Evolutionary conservation across 2,329 filamentous ascomycete species (phyloP).

Genomic region (Graphiopsis chlorocephala): DNA sequence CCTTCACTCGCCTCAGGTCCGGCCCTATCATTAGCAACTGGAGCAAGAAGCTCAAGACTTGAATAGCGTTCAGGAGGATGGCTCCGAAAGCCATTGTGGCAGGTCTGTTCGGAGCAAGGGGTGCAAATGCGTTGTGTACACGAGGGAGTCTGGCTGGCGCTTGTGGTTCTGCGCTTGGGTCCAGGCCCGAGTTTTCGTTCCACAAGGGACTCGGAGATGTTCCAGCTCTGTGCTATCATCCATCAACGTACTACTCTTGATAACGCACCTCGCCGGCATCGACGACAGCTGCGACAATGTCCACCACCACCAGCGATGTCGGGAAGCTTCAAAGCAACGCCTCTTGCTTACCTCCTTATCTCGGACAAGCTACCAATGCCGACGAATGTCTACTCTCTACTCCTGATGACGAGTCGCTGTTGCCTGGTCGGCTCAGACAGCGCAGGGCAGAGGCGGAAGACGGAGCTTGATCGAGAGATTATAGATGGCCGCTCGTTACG

Average conservation of each 20-base stretch:
- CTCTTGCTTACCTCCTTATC: not conserved
- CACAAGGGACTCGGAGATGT: not conserved
- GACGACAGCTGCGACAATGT: not conserved
- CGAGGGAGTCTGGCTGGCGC: not conserved
- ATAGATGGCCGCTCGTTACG: not conserved
- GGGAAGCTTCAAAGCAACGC: not conserved
- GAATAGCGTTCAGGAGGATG: not conserved
- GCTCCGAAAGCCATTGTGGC: not conserved
- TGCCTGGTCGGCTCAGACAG: not conserved
- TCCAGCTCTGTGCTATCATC: not conserved
- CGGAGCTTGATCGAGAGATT: not conserved
- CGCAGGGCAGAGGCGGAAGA: not conserved
- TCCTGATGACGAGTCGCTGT: not conserved
- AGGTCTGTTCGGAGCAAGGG: not conserved
- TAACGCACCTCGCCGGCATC: not conserved
- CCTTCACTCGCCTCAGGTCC: not conserved
- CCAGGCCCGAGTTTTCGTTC: not conserved
- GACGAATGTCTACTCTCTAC: not conserved
- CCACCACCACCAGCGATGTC: not conserved
- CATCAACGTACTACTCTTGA: not conserved
- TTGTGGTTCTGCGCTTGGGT: not conserved
- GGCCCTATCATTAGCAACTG: not conserved
- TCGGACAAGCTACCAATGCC: not conserved
- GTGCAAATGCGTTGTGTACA: not conserved
- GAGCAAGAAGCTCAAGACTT: not conserved